A percentile compares a stretch with the other conserved stretches of the same genome.
phyloP scores from a whole-genome alignment of 2,329 filamentous ascomycete species.

The Chaetomium olivaceum region DNA sequence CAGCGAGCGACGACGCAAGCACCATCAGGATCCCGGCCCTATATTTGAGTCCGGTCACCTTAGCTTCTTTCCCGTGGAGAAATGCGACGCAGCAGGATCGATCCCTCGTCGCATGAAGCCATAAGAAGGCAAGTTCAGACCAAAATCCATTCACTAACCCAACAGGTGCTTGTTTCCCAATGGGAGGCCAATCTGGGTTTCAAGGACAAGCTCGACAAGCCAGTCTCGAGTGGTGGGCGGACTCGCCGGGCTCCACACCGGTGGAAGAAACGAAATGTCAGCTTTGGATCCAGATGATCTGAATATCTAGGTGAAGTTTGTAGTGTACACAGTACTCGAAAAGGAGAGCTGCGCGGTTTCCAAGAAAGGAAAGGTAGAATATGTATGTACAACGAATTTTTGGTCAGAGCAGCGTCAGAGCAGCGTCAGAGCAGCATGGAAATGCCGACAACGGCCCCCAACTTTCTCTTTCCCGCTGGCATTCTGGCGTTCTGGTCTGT shows the following conservation, averaged over 20 bases:
- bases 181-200: not conserved
- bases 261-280: not conserved
- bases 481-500: not conserved
- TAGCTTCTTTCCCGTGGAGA: not conserved
- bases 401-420: no score
- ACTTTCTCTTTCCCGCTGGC: not conserved
- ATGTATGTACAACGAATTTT: slow-evolving; percentile 8
- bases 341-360: not conserved
- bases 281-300: not conserved
- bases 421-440: not conserved
- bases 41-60: not conserved
- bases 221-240: not conserved
- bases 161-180: not conserved
- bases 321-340: no score
- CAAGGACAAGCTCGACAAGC: not conserved
- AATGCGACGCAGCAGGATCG: not conserved
- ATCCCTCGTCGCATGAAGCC: not conserved
- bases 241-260: not conserved
- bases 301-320: not conserved
- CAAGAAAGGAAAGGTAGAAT: not conserved
- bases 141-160: not conserved
- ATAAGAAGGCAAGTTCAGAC: not conserved
- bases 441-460: not conserved
- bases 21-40: not conserved
- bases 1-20: not conserved